Evolutionary conservation across 306 rosid species (phyloP), one percentile per base, ranked within the genome.

Genomic region (Crotalaria pallida): DNA sequence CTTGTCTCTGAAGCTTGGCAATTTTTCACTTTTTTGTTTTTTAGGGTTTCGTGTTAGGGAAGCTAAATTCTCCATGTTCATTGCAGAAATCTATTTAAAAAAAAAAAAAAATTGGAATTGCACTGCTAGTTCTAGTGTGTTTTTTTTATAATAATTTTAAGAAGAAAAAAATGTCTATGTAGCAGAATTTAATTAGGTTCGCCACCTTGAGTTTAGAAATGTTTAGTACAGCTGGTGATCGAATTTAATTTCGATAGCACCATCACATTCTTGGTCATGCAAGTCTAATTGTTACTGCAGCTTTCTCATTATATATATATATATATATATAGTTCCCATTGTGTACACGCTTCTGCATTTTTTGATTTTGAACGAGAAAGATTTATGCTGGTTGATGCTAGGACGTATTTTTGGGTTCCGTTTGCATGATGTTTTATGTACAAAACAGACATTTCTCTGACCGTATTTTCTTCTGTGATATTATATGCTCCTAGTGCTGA

Each of bases 401-500:
- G 33, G 71, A 44, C 44, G 64, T 33, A 23, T 64, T 71, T 38
- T 40, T 61, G 12, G 48, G n/a, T n/a, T n/a, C 23, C 2, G 5
- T 11, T 22, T 22, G 33, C 16, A 22, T 22, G 31, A 12, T 23
- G 31, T 10, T 12, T 0, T 53, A 22, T 22, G 2, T 27, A 15
- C 21, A 4, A 51, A 10, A 36, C 24, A 41, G 23, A 23, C n/a
- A 43, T 5, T 16, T 65, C 52, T 60, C 72, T 82, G 33, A 40
- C 73, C 47, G 1, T 18, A 24, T 61, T 26, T 79, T 75, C 52
- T 9, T 27, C 45, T 72, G 44, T 69, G 33, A 36, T 58, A 29
- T 57, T 72, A 76, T 79, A 53, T 81, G 55, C 70, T 75, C 65
- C 68, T 79, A 91, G 97, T 60, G 84, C 58, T 75, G 99, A 91